phyloP scores from a whole-genome alignment of 805 yeast genomes.

The Hanseniaspora hatyaiensis region DNA sequence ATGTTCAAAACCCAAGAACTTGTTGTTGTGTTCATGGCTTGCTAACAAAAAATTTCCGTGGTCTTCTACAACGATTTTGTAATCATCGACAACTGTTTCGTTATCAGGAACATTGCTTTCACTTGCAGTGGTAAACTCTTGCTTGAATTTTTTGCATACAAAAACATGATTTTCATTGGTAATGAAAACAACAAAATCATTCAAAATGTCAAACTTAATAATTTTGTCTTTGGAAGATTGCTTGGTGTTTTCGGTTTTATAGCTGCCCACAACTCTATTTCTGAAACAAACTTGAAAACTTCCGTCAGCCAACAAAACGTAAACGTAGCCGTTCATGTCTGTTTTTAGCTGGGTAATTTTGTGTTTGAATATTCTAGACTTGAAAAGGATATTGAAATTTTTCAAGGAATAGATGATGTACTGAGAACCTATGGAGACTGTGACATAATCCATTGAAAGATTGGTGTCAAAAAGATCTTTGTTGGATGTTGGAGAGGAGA shows the following conservation, averaged over 20 bases:
- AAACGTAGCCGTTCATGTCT: slow-evolving; percentile 13
- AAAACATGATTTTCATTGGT: background rate
- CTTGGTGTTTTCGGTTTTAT: background rate
- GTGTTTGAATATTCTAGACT: slow-evolving; percentile 11
- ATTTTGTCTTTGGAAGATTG: background rate
- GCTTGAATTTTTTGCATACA: slow-evolving; percentile 9
- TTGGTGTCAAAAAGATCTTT: slow-evolving; percentile 11
- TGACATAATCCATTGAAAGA: slow-evolving; percentile 10
- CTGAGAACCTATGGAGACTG: slow-evolving; percentile 14
- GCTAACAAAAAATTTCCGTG: slow-evolving; percentile 6
- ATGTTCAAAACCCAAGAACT: slow-evolving; percentile 37
- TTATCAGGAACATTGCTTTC: slow-evolving; percentile 2
- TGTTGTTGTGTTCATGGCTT: slow-evolving; percentile 20
- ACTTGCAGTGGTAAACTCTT: slow-evolving; percentile 3
- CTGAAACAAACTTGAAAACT: slow-evolving; percentile 12
- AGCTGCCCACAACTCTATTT: slow-evolving; percentile 11
- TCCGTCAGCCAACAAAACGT: slow-evolving; percentile 6
- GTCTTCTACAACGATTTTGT: slow-evolving; percentile 1
- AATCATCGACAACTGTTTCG: slow-evolving; percentile 6
- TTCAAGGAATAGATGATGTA: slow-evolving; percentile 14
- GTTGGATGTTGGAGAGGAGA: slow-evolving; percentile 11
- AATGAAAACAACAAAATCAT: slow-evolving; percentile 11
- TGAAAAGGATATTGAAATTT: slow-evolving; percentile 13
- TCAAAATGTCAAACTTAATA: slow-evolving; percentile 6
- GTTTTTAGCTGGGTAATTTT: slow-evolving; percentile 13